Evolutionary conservation across 805 yeast species (phyloP).

Genomic region (Yarrowia alimentaria): DNA sequence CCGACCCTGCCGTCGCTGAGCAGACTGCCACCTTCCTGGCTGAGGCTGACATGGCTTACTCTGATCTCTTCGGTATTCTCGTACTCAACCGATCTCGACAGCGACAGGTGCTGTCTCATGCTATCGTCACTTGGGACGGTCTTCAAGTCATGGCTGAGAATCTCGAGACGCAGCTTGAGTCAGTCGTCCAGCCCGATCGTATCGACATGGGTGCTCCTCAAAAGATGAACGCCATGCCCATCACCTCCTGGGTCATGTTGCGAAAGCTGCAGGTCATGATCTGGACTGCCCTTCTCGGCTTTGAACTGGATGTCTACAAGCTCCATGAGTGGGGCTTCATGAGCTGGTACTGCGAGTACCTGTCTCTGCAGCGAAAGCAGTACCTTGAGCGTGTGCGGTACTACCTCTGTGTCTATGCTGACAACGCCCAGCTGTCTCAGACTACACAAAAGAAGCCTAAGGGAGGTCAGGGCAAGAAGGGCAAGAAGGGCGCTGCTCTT

Average conservation of each 20-base stretch:
- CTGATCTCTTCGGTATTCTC: conserved; percentile 48
- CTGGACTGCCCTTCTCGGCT: conserved; percentile 68
- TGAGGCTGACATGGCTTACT: conserved; percentile 45
- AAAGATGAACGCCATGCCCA: conserved; percentile 52
- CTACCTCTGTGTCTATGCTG: conserved; percentile 34
- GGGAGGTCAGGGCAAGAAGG: too few species aligned
- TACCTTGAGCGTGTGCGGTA: conserved; percentile 47
- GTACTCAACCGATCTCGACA: conserved; percentile 77
- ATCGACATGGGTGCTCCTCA: conserved; percentile 4
- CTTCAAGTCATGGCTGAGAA: conserved; percentile 72
- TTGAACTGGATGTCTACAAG: conserved; percentile 71
- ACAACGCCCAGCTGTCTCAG: conserved; percentile 14
- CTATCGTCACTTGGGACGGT: conserved; percentile 66
- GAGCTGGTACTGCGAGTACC: conserved; percentile 64
- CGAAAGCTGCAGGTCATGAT: conserved; percentile 69
- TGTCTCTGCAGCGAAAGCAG: conserved; percentile 44
- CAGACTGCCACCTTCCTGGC: conserved; percentile 38
- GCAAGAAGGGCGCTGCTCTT: conserved; percentile 11
- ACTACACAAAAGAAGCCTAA: background rate
- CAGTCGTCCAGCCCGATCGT: conserved; percentile 25
- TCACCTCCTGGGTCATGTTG: conserved; percentile 67
- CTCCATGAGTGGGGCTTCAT: conserved; percentile 65
- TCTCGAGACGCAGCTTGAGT: conserved; percentile 51
- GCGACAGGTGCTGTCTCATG: conserved; percentile 66
- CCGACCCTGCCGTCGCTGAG: conserved; percentile 33